A percentile compares a stretch with the other conserved stretches of the same genome.
Evolutionary conservation across 179 eudicot species (phyloP).

Genomic region (Beta macrorhiza): DNA sequence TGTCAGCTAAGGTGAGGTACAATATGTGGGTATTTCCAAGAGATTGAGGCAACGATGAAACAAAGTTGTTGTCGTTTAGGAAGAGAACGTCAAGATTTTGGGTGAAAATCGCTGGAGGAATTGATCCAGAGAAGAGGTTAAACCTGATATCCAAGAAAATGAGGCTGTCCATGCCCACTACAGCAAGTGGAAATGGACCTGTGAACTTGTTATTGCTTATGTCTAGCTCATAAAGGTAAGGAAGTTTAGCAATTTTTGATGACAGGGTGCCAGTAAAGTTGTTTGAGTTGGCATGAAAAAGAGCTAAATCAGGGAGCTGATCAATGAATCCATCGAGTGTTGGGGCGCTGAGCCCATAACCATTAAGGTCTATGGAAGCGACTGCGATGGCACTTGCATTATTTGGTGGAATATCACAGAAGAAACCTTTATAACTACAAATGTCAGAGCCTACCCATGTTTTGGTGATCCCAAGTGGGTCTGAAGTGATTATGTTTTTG

Average conservation of each 20-base stretch:
- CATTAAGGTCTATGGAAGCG: conserved; percentile 84
- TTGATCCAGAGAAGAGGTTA: conserved; percentile 62
- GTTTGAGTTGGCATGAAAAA: conserved; percentile 93
- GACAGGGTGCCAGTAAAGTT: conserved; percentile 56
- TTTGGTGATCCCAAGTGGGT: conserved; percentile 61
- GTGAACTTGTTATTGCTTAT: conserved; percentile 71
- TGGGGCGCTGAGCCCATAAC: conserved; percentile 60
- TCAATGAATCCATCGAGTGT: conserved; percentile 66
- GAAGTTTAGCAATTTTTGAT: conserved; percentile 51
- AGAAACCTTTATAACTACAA: conserved; percentile 81
- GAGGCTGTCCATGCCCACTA: conserved; percentile 49
- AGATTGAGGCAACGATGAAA: conserved; percentile 46
- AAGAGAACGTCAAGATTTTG: conserved; percentile 57
- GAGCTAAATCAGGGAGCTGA: conserved; percentile 65
- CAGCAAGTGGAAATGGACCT: conserved; percentile 61
- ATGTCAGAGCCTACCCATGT: conserved; percentile 74
- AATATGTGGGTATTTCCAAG: conserved; percentile 37
- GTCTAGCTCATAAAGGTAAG: conserved; percentile 75
- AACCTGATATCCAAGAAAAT: conserved; percentile 69
- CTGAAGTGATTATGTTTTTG: conserved; percentile 57
- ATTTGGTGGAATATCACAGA: conserved; percentile 67
- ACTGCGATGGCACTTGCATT: conserved; percentile 51
- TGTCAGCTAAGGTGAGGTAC: conserved; percentile 69
- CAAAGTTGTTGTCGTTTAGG: conserved; percentile 63
- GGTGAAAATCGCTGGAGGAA: conserved; percentile 54